Conservation (phyloP, 805 yeast species). For the Saccharomycopsis capsularis region DNA sequence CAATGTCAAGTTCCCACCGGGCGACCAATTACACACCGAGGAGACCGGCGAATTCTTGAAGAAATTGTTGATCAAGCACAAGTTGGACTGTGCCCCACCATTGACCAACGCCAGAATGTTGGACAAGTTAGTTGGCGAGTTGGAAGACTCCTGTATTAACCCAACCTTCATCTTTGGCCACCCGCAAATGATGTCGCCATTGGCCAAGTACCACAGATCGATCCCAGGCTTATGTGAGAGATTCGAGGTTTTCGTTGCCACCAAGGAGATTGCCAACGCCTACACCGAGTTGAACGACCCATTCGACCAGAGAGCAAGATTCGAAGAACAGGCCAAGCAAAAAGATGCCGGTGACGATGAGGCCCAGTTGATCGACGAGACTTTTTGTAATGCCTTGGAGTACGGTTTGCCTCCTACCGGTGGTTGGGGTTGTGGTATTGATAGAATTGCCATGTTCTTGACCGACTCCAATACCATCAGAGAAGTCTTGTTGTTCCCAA, state of each 20-base stretch:
- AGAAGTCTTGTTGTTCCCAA: slow-evolving; percentile 97
- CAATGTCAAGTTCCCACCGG: slow-evolving; percentile 89
- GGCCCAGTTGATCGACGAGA: slow-evolving; percentile 94
- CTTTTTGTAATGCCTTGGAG: slow-evolving; percentile 95
- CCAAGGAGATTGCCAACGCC: slow-evolving; percentile 97
- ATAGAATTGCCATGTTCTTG: slow-evolving; percentile 91
- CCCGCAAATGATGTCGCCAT: slow-evolving; percentile 99
- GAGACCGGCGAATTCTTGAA: slow-evolving; percentile 91
- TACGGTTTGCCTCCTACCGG: slow-evolving; percentile 99
- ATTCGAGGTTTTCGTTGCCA: slow-evolving; percentile 96
- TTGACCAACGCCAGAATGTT: slow-evolving; percentile 98
- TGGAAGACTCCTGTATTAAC: slow-evolving; percentile 89
- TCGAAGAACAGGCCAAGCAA: slow-evolving; percentile 98
- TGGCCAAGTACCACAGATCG: slow-evolving; percentile 92
- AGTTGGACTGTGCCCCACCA: slow-evolving; percentile 83
- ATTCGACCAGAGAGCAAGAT: slow-evolving; percentile 94
- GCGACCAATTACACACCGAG: slow-evolving; percentile 87
- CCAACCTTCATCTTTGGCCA: slow-evolving; percentile 98
- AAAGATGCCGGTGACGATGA: slow-evolving; percentile 99
- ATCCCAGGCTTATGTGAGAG: slow-evolving; percentile 95
- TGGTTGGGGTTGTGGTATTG: slow-evolving; percentile 96
- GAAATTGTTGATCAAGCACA: slow-evolving; percentile 66
- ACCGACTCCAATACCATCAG: slow-evolving; percentile 94
- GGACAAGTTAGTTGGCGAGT: slow-evolving; percentile 95
- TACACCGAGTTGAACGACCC: slow-evolving; percentile 99